Conservation (phyloP, 2,329 filamentous ascomycete genomes). For the Ascochyta viciae-villosae region DNA sequence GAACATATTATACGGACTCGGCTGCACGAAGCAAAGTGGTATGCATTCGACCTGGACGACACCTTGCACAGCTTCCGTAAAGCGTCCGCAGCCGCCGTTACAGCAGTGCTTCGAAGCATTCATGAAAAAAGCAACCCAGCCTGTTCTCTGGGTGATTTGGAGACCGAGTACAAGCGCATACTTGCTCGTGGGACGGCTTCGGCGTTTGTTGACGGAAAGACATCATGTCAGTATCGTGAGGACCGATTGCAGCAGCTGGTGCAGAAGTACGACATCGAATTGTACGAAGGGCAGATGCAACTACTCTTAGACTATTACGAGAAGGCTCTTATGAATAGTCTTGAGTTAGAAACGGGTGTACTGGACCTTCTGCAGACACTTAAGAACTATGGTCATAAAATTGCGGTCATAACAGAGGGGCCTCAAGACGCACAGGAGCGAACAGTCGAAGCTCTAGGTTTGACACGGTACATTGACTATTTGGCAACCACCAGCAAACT, state of each 20-base stretch:
- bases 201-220: constrained; percentile 56
- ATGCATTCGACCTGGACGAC: constrained; percentile 59
- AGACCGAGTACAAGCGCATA: constrained; percentile 43
- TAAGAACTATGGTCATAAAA: constrained; percentile 47
- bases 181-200: constrained; percentile 45
- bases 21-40: constrained; percentile 40
- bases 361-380: constrained; percentile 46
- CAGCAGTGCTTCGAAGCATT: constrained; percentile 43
- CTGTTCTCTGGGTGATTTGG: background rate
- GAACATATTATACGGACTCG: background rate
- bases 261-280: constrained; percentile 24
- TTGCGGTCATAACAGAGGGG: constrained; percentile 57
- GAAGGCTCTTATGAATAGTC: background rate
- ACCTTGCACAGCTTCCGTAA: constrained; percentile 57
- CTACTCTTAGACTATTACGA: background rate
- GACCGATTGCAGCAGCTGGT: constrained; percentile 45
- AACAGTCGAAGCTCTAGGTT: constrained; percentile 48
- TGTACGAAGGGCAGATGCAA: constrained; percentile 30
- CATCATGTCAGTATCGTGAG: constrained; percentile 53
- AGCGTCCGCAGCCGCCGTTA: constrained; percentile 49
- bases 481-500: constrained; percentile 46
- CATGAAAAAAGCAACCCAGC: background rate
- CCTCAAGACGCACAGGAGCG: constrained; percentile 58
- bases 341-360: constrained; percentile 43
- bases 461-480: constrained; percentile 37